Conservation (phyloP, 768 basidiomycete genomes). For the Phaffia tasmanica region DNA sequence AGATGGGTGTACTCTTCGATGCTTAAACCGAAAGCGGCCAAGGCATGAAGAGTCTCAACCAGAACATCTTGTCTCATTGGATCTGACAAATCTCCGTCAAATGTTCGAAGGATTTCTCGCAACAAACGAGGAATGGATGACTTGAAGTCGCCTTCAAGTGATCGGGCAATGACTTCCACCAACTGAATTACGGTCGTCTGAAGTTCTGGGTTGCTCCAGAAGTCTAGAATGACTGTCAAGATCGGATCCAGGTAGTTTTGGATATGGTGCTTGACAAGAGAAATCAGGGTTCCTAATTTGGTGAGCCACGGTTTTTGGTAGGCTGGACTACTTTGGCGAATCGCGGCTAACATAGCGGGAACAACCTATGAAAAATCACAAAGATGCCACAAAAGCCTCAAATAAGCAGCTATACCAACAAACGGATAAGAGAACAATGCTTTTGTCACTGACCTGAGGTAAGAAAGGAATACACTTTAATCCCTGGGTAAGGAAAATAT, state of each 20-base stretch:
- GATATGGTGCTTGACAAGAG: constrained; percentile 94
- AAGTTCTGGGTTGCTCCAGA: constrained; percentile 70
- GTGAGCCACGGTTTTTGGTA: constrained; percentile 88
- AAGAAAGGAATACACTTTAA: constrained; percentile 90
- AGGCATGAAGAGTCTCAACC: constrained; percentile 85
- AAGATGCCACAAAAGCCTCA: neutral
- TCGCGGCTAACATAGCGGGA: constrained; percentile 83
- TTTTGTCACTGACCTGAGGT: constrained; percentile 55
- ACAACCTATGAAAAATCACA: constrained; percentile 48
- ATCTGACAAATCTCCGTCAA: constrained; percentile 76
- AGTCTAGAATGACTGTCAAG: constrained; percentile 71
- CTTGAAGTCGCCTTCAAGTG: constrained; percentile 93
- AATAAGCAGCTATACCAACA: neutral
- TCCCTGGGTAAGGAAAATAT: constrained; percentile 96
- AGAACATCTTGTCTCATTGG: constrained; percentile 55
- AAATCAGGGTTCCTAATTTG: constrained; percentile 85
- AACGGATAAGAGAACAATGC: neutral
- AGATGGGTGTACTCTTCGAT: constrained; percentile 97
- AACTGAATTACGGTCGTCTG: constrained; percentile 86
- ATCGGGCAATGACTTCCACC: constrained; percentile 82
- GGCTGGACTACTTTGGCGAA: constrained; percentile 60
- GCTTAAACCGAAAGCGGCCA: constrained; percentile 87
- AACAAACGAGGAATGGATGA: constrained; percentile 84
- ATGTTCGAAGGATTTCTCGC: constrained; percentile 77
- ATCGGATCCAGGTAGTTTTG: constrained; percentile 80